Percentiles rank a stretch among this genome's conserved stretches.
phyloP scores from a whole-genome alignment of 2,329 filamentous ascomycete species.

The Aspergillus alliaceus region DNA sequence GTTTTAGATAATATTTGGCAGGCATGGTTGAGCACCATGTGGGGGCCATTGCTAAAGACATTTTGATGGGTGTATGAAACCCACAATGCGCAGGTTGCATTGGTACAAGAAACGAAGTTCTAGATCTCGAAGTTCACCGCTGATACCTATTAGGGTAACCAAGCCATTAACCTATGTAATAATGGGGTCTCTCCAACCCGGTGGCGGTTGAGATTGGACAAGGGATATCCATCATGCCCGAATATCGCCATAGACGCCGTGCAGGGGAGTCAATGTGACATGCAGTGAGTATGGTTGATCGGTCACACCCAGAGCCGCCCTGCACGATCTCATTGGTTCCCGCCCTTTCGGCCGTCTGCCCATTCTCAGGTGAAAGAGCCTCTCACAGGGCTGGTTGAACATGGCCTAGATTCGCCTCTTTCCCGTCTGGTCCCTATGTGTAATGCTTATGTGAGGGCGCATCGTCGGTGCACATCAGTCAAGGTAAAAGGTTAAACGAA shows the following conservation, averaged over 20 bases:
- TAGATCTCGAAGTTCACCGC: background rate
- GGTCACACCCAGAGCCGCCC: slow-evolving; percentile 1
- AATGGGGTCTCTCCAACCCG: background rate
- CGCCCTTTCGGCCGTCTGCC: background rate
- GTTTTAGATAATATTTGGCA: background rate
- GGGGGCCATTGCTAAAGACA: background rate
- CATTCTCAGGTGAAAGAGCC: background rate
- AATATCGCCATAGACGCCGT: background rate
- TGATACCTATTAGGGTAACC: background rate
- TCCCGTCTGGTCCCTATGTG: background rate
- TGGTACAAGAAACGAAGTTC: background rate
- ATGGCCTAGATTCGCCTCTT: background rate
- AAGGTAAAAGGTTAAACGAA: background rate
- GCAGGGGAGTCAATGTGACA: background rate
- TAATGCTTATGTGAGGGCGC: background rate
- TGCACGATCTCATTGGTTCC: background rate
- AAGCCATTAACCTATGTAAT: background rate
- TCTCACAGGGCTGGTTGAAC: background rate
- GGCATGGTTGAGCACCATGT: background rate
- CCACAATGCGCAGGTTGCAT: background rate
- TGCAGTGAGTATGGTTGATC: background rate
- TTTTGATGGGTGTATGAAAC: background rate
- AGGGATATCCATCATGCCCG: background rate
- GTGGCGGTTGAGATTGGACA: background rate
- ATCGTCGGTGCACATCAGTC: background rate